Conservation (phyloP, 192 early-diverging fungal genomes). For the Mortierella hygrophila region DNA sequence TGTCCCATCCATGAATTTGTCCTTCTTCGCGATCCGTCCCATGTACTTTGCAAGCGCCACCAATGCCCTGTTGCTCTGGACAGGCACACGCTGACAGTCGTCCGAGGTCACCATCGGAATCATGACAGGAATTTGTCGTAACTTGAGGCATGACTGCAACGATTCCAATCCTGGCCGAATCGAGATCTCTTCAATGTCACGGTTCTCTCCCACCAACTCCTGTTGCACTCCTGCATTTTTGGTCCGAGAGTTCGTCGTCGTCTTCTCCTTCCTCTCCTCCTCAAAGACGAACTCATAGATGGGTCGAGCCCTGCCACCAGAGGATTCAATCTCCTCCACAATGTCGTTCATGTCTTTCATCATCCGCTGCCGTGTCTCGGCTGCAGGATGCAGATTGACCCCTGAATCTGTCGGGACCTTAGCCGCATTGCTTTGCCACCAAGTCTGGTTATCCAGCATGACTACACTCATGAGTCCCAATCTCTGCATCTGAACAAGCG, state of each 20-base stretch:
- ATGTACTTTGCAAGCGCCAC: slow-evolving; percentile 63
- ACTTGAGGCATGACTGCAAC: slow-evolving; percentile 70
- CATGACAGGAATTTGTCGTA: slow-evolving; percentile 76
- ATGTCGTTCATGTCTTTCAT: slow-evolving; percentile 68
- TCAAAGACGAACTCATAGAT: slow-evolving; percentile 77
- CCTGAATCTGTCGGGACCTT: slow-evolving; percentile 1
- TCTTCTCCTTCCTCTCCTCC: not conserved
- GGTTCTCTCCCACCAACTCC: not conserved
- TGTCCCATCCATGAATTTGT: not conserved
- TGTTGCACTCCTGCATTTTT: slow-evolving; percentile 2
- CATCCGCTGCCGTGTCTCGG: slow-evolving; percentile 53
- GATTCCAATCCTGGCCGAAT: slow-evolving; percentile 61
- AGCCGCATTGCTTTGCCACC: slow-evolving; percentile 45
- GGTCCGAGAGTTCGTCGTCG: not conserved
- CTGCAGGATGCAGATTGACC: slow-evolving; percentile 6
- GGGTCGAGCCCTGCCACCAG: slow-evolving; percentile 77
- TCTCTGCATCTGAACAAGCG: slow-evolving; percentile 73
- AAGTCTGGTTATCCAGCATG: slow-evolving; percentile 70
- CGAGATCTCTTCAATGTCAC: slow-evolving; percentile 6
- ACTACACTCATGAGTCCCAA: slow-evolving; percentile 75
- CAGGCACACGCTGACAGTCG: slow-evolving; percentile 53
- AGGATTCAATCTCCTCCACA: slow-evolving; percentile 78
- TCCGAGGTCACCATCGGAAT: slow-evolving; percentile 59
- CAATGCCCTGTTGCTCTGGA: slow-evolving; percentile 66
- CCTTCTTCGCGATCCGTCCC: slow-evolving; percentile 21